Conservation (phyloP, 352 stramenopile genomes). For the Pythium brassicae region DNA sequence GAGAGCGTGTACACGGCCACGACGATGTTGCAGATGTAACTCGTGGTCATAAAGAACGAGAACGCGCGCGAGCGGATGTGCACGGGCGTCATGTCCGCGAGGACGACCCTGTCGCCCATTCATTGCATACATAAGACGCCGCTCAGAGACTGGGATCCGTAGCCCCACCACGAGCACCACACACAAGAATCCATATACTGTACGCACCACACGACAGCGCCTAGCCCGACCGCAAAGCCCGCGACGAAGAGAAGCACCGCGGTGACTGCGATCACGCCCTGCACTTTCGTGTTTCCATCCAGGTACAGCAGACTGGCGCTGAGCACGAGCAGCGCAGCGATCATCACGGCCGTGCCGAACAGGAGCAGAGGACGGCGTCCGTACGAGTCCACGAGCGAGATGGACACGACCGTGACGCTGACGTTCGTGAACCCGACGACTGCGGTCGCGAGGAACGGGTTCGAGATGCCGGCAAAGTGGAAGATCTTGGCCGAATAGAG, state of each 20-base stretch:
- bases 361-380: conserved; percentile 74
- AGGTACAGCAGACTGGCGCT: conserved; percentile 65
- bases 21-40: conserved; percentile 84
- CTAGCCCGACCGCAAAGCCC: conserved; percentile 82
- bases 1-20: conserved; percentile 75
- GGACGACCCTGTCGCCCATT: conserved; percentile 50
- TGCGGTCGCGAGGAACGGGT: conserved; percentile 78
- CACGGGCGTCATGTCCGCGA: conserved; percentile 86
- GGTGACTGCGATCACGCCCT: conserved; percentile 68
- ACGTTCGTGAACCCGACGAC: conserved; percentile 77
- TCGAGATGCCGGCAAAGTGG: conserved; percentile 82
- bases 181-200: too few relatives aligned
- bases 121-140: conserved; percentile 5
- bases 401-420: conserved; percentile 69
- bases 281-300: conserved; percentile 35
- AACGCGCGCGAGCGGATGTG: conserved; percentile 82
- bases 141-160: too few relatives aligned
- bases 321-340: conserved; percentile 55
- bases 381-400: conserved; percentile 70
- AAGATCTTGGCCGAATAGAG: conserved; percentile 91
- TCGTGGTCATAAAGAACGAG: conserved; percentile 79
- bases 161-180: neutral
- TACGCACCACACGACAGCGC: conserved; percentile 71
- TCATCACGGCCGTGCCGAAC: conserved; percentile 69
- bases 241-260: conserved; percentile 77